Percentiles rank a stretch among this genome's conserved stretches.
Evolutionary conservation across 176 grass and related monocot species (phyloP).

Genomic region (Rhipidocladum racemiflorum): DNA sequence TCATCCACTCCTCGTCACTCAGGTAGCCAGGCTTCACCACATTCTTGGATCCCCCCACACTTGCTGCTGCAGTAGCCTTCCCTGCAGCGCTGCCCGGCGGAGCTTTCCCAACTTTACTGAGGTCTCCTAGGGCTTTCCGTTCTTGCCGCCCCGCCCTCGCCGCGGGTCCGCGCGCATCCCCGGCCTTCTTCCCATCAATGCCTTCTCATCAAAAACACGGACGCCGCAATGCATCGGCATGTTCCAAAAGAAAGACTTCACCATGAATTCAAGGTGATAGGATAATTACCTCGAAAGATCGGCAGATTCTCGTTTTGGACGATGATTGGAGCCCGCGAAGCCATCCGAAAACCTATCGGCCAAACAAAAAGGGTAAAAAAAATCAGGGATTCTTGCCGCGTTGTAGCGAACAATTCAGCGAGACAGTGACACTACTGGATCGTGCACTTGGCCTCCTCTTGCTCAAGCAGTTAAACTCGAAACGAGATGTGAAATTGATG

Average conservation of each 20-base stretch:
- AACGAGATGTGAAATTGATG: background rate
- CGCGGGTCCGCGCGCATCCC: background rate
- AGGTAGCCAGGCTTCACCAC: conserved; percentile 1
- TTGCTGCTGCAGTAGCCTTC: background rate
- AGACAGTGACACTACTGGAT: background rate
- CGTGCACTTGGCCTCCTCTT: background rate
- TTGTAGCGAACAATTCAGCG: background rate
- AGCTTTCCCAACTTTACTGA: background rate
- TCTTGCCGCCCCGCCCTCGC: background rate
- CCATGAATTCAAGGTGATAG: background rate
- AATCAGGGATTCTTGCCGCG: background rate
- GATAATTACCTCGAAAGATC: conserved; percentile 18
- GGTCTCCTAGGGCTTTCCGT: conserved; percentile 17
- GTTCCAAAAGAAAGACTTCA: background rate
- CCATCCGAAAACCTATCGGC: background rate
- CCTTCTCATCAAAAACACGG: background rate
- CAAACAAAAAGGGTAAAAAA: background rate
- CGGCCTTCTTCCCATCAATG: conserved; percentile 28
- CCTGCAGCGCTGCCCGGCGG: background rate
- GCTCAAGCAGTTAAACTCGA: background rate
- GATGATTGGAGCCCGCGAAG: background rate
- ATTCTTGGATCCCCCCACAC: background rate
- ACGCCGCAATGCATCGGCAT: background rate
- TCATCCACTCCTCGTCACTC: conserved; percentile 24
- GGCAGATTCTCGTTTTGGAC: conserved; percentile 23